Evolutionary conservation across 1,139 yeast species (phyloP), one percentile per base, ranked within the genome.

Genomic region (Saccharomyces hybrid): DNA sequence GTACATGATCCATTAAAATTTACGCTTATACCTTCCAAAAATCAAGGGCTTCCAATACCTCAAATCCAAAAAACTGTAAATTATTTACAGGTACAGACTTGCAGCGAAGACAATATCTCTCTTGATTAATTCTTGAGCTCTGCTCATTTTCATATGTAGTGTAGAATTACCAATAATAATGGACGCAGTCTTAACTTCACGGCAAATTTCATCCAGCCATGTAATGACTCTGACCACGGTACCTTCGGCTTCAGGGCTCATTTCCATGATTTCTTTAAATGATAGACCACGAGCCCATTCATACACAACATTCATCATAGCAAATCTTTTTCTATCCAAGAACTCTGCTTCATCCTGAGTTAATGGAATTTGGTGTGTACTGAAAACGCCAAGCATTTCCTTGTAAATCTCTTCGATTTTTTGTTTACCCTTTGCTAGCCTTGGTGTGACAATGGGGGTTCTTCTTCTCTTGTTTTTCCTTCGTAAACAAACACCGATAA

Each of bases 21-120:
- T 1, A 29, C 34, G 34, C 34, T 29, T 29, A 29, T 29, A 29
- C 32, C 4, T 11, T 9, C 32, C 32, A 29, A 29, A 2, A 2
- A 29, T 29, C 5, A 29, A 29, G 2, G 5, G 5, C 34, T 29
- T 29, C 14, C n/a, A 29, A 29, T 2, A 29, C 34, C 3, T 29
- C 14, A 11, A 29, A 29, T 29, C 34, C 34, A 29, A 29, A 29
- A 29, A 29, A 29, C 5, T 11, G n/a, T 16, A 12, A 38, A 6
- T 4, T 42, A 12, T 48, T 64, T 78, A 90, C 62, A 93, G 75
- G 70, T 95, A 93, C 59, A 95, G 78, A 57, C 97, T 88, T 3
- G 99, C 97, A 70, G 98, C 95, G 73, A 95, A 95, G 0, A 95
- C 98, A 63, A 93, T 93, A 71, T 93, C 99, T 65, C 99, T 82